Evolutionary conservation across 352 stramenopile genomes (phyloP).

Genomic region (Phytophthora sp.): DNA sequence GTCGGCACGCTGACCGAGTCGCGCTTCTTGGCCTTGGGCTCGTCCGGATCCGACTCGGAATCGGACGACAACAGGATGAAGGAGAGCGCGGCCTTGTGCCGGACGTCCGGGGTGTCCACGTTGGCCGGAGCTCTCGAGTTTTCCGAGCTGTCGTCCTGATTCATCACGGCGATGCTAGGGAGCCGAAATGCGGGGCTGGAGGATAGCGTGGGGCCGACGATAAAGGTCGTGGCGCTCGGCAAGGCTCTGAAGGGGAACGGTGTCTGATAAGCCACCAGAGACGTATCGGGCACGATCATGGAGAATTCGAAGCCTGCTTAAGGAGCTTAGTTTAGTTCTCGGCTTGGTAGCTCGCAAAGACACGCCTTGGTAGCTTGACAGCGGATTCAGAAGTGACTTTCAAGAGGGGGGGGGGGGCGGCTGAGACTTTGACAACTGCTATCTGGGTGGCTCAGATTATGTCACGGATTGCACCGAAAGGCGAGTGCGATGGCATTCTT

Average conservation of each 20-base stretch:
- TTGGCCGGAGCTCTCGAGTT: slow-evolving; percentile 19
- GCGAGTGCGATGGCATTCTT: slow-evolving; percentile 22
- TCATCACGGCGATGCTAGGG: slow-evolving; percentile 29
- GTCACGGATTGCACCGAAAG: slow-evolving; percentile 45
- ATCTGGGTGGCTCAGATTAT: slow-evolving; percentile 44
- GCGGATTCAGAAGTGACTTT: slow-evolving; percentile 38
- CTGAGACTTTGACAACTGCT: slow-evolving; percentile 33
- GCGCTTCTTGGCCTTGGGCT: slow-evolving; percentile 23
- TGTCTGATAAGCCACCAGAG: slow-evolving; percentile 25
- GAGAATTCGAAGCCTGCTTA: not conserved
- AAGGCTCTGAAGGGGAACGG: slow-evolving; percentile 20
- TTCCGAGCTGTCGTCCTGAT: slow-evolving; percentile 20
- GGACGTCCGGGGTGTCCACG: slow-evolving; percentile 3
- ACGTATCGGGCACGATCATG: slow-evolving; percentile 35
- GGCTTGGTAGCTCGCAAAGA: too few relatives aligned
- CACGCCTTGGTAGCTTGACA: slow-evolving; percentile 9
- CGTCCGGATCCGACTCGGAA: slow-evolving; percentile 27
- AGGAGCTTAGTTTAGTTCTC: not conserved
- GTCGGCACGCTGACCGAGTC: slow-evolving; percentile 22
- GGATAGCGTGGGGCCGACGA: slow-evolving; percentile 9
- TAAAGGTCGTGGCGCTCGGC: slow-evolving; percentile 15
- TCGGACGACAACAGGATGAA: slow-evolving; percentile 47
- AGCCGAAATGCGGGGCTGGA: slow-evolving; percentile 12
- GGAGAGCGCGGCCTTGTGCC: slow-evolving; percentile 38
- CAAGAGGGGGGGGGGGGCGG: slow-evolving; percentile 7